Percentiles rank a stretch among this genome's conserved stretches.
Evolutionary conservation across 495 filamentous ascomycete species (phyloP).

Genomic region (Daldinia concentrica): DNA sequence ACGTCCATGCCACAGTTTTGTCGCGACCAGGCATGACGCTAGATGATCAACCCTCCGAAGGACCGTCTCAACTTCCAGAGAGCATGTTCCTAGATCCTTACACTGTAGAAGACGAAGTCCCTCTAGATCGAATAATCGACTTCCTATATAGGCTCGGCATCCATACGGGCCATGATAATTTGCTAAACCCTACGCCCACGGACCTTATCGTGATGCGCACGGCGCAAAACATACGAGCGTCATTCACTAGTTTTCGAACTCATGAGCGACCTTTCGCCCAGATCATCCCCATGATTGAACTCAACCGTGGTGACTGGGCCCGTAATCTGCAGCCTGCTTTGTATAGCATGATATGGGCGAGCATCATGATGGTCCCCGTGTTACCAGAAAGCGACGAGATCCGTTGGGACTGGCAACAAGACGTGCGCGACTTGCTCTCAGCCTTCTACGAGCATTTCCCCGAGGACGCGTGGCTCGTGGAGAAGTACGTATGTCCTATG

Average conservation of each 20-base stretch:
- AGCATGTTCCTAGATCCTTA: slow-evolving; percentile 89
- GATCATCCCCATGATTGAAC: slow-evolving; percentile 48
- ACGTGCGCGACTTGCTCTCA: slow-evolving; percentile 68
- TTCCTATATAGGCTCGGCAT: slow-evolving; percentile 72
- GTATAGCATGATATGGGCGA: slow-evolving; percentile 81
- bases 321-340: slow-evolving; percentile 71
- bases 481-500: slow-evolving; percentile 70
- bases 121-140: slow-evolving; percentile 63
- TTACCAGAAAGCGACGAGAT: slow-evolving; percentile 46
- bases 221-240: slow-evolving; percentile 78
- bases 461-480: slow-evolving; percentile 73
- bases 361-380: slow-evolving; percentile 67
- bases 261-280: slow-evolving; percentile 44
- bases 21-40: slow-evolving; percentile 67
- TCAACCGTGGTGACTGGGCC: slow-evolving; percentile 48
- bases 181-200: slow-evolving; percentile 67
- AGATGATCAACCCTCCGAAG: slow-evolving; percentile 58
- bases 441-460: slow-evolving; percentile 74
- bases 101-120: slow-evolving; percentile 71
- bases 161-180: slow-evolving; percentile 60
- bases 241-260: slow-evolving; percentile 51
- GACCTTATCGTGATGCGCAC: slow-evolving; percentile 77
- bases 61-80: slow-evolving; percentile 47
- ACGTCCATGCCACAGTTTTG: slow-evolving; percentile 78
- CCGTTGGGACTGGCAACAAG: slow-evolving; percentile 53